Evolutionary conservation across 495 filamentous ascomycete genomes (phyloP), one percentile per base, ranked within the genome.

Genomic region (Trichocladium antarcticum): DNA sequence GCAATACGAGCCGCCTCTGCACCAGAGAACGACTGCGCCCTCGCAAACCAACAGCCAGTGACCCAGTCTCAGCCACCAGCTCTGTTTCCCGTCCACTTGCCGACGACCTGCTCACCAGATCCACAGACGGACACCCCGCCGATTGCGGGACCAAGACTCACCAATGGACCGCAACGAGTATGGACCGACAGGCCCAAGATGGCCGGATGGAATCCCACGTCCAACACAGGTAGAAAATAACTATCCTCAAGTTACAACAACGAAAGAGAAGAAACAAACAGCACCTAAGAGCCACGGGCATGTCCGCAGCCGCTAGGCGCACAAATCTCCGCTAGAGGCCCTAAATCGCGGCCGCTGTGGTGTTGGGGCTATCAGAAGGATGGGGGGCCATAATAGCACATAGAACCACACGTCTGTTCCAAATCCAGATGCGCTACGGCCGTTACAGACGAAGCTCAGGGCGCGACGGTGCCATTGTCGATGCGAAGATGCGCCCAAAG

Each of bases 351-450:
- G 63, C 60, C 56, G 84, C 84, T 83, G 83, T 83, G 60, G 62
- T 80, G 60, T 81, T 85, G 84, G 84, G 85, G 82, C 76, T 83
- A 78, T 81, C 61, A 54, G 69, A 57, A 56, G 60, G 24, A 27
- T 3, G 24, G 24, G 24, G 3, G 8, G 24, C 8, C 4, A 8
- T 27, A 27, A 8, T 27, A 8, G 24, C 8, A n/a, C n/a, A n/a
- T n/a, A n/a, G n/a, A n/a, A n/a, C n/a, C n/a, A n/a, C n/a, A n/a
- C n/a, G n/a, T n/a, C n/a, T n/a, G n/a, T n/a, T n/a, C n/a, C n/a
- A n/a, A n/a, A n/a, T n/a, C n/a, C n/a, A n/a, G n/a, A n/a, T n/a
- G n/a, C n/a, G n/a, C n/a, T n/a, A n/a, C n/a, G n/a, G n/a, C n/a
- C n/a, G n/a, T n/a, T n/a, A n/a, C n/a, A n/a, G n/a, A n/a, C n/a